Percentiles rank a stretch among this genome's conserved stretches.
These are phyloP conservation scores for Nyctanthes arbortristis DNA, from an alignment of 257 asterid species.

Conservation along the genomic window DNA sequence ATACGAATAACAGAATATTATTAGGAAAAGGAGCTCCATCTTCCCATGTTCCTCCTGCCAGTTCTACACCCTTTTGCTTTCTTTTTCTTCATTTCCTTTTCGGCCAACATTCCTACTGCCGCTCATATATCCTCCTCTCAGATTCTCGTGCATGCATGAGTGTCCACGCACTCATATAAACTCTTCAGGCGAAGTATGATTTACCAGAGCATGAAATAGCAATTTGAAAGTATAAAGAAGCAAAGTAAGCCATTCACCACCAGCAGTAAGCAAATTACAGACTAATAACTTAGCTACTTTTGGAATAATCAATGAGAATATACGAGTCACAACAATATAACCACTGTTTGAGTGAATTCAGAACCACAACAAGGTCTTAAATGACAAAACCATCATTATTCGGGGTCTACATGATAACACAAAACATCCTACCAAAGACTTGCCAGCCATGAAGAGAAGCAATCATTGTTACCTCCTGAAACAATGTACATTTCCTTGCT, in stretches of 20 bases:
- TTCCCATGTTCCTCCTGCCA: neutral
- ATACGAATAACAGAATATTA: slow-evolving; percentile 2
- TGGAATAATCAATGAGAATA: slow-evolving; percentile 10
- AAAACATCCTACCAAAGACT: slow-evolving; percentile 16
- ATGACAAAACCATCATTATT: slow-evolving; percentile 12
- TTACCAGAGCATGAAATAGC: slow-evolving; percentile 16
- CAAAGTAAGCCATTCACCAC: slow-evolving; percentile 11
- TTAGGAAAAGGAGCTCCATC: slow-evolving; percentile 11
- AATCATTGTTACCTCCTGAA: slow-evolving; percentile 71
- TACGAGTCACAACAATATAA: neutral
- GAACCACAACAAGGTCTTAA: neutral
- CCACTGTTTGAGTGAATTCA: slow-evolving; percentile 1
- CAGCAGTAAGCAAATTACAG: slow-evolving; percentile 16
- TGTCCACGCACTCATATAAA: neutral
- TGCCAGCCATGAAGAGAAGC: slow-evolving; percentile 3
- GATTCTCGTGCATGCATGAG: neutral
- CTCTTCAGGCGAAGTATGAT: slow-evolving; percentile 3
- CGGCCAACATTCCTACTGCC: slow-evolving; percentile 5
- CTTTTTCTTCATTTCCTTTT: slow-evolving; percentile 2
- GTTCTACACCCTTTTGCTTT: slow-evolving; percentile 5
- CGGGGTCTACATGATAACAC: slow-evolving; percentile 1
- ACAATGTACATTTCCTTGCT: slow-evolving; percentile 72
- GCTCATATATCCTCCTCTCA: neutral
- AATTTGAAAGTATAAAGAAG: slow-evolving; percentile 3
- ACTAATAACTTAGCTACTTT: slow-evolving; percentile 16